A percentile compares a stretch with the other conserved stretches of the same genome.
Conservation (phyloP, 495 filamentous ascomycete genomes). For the Podospora sp. region DNA sequence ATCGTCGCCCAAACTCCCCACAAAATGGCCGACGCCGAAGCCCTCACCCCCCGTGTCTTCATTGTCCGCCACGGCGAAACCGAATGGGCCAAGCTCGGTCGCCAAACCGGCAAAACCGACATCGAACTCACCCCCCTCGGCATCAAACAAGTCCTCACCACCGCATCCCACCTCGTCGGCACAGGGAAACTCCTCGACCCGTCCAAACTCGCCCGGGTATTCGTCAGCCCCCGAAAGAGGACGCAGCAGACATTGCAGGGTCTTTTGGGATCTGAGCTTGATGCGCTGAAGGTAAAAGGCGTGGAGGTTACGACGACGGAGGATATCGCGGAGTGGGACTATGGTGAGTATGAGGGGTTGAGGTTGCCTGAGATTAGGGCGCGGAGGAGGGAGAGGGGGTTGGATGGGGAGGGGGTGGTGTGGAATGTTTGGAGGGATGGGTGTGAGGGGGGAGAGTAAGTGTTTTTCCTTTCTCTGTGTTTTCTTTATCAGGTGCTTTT, state of each 20-base stretch:
- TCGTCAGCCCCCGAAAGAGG: constrained; percentile 12
- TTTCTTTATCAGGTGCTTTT: not conserved
- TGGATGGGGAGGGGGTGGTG: constrained; percentile 4
- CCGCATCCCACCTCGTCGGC: constrained; percentile 14
- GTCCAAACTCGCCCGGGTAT: not conserved
- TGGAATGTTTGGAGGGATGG: constrained; percentile 20
- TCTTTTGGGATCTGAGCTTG: not conserved
- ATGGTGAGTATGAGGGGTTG: constrained; percentile 17
- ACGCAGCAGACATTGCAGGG: constrained; percentile 11
- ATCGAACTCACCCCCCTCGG: constrained; percentile 5
- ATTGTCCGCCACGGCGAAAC: constrained; percentile 18
- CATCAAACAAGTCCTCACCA: not conserved
- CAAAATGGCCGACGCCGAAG: not conserved
- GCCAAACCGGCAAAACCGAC: constrained; percentile 13
- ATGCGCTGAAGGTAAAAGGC: not conserved
- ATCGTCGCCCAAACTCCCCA: not conserved
- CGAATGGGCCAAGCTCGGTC: constrained; percentile 19
- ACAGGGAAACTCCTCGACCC: constrained; percentile 9
- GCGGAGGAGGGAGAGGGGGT: constrained; percentile 7
- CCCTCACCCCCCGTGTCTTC: constrained; percentile 15
- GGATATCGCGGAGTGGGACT: constrained; percentile 21
- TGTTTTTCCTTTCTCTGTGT: not conserved
- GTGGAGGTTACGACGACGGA: constrained; percentile 5
- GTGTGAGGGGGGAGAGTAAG: constrained; percentile 20
- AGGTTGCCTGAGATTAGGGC: not conserved